Conservation (phyloP, 495 filamentous ascomycete species). For the Penicillium cataractarum region DNA sequence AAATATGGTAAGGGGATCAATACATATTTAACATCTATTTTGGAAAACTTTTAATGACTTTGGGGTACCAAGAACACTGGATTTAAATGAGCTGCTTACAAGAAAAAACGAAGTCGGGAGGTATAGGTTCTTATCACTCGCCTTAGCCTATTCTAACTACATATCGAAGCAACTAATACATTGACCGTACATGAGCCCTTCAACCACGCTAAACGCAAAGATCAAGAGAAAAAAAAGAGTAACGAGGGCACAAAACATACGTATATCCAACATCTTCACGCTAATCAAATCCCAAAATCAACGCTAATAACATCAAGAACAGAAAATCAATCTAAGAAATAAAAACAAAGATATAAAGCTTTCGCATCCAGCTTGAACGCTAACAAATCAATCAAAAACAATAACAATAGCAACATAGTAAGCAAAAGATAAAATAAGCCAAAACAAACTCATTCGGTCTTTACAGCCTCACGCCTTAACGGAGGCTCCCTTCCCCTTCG, state of each 20-base stretch:
- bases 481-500: constrained; percentile 6
- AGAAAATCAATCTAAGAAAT: neutral
- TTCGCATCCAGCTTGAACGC: neutral
- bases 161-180: no score
- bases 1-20: no score
- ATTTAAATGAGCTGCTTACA: no score
- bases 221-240: neutral
- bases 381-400: neutral
- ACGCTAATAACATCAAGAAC: neutral
- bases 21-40: no score
- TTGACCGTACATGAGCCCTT: neutral
- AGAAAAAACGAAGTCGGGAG: no score
- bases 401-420: neutral
- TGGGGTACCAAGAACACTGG: no score
- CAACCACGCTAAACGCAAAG: neutral
- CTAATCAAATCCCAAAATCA: neutral
- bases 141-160: no score
- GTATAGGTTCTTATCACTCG: no score
- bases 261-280: neutral
- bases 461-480: neutral
- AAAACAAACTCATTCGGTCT: neutral
- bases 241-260: neutral
- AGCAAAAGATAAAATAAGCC: neutral
- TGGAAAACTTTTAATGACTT: no score
- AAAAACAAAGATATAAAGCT: neutral